Percentiles rank a stretch among this genome's conserved stretches.
These are phyloP conservation scores for Trichoderma virens DNA, from an alignment of 495 filamentous ascomycete species.

Conservation along the genomic window DNA sequence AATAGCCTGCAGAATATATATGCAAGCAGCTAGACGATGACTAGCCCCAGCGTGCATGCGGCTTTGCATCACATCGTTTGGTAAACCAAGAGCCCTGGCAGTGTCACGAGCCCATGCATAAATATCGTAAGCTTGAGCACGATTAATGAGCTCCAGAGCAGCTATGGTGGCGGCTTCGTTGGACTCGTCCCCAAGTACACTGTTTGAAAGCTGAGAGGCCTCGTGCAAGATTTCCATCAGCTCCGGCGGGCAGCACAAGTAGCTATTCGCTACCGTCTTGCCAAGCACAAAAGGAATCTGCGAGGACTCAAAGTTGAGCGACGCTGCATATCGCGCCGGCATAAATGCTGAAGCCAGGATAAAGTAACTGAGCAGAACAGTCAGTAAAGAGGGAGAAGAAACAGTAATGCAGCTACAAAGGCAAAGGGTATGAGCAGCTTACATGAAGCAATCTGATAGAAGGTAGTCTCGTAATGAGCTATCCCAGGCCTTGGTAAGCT, in stretches of 20 bases:
- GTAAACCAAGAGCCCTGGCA: slow-evolving; percentile 19
- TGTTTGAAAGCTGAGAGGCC: slow-evolving; percentile 24
- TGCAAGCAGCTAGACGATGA: slow-evolving; percentile 36
- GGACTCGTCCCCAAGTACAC: not conserved
- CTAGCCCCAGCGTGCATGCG: slow-evolving; percentile 37
- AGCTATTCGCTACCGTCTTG: slow-evolving; percentile 35
- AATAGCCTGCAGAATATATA: slow-evolving; percentile 28
- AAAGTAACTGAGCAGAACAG: slow-evolving; percentile 18
- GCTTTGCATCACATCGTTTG: slow-evolving; percentile 18
- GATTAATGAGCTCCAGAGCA: slow-evolving; percentile 19
- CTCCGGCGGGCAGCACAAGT: slow-evolving; percentile 37
- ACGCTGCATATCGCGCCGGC: slow-evolving; percentile 8
- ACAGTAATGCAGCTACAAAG: not conserved
- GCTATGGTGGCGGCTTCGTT: slow-evolving; percentile 3
- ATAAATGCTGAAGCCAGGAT: slow-evolving; percentile 28
- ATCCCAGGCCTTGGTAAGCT: slow-evolving; percentile 3
- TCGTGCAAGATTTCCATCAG: slow-evolving; percentile 31
- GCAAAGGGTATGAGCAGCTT: slow-evolving; percentile 8
- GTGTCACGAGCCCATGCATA: slow-evolving; percentile 30
- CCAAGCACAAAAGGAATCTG: slow-evolving; percentile 28
- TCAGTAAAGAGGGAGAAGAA: not conserved
- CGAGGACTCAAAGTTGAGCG: slow-evolving; percentile 9
- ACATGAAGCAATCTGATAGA: slow-evolving; percentile 37
- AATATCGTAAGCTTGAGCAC: slow-evolving; percentile 26
- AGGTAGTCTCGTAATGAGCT: slow-evolving; percentile 31